Base-by-base conservation (phyloP, 768 basidiomycete species). In the Serendipita indica region DNA sequence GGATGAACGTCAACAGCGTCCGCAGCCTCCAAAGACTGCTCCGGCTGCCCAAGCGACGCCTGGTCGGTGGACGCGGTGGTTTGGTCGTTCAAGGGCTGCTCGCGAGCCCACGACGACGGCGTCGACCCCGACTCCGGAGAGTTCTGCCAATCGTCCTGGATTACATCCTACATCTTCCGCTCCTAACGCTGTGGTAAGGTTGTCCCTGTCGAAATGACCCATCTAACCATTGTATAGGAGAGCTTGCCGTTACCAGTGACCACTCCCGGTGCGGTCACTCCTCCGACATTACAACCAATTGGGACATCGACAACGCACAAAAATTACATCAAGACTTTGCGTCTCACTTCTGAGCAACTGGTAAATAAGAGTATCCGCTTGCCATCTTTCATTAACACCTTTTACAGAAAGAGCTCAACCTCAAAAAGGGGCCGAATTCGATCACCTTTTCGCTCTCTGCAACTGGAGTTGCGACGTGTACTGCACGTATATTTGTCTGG, bases 401-500 rank as follows among this genome's bases (percentile, higher is more conserved):
- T 25, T 34, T 25, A 56, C 66, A 93, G 90, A 92, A 90, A 87
- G 74, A 78, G 7, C 75, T 98, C 25, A 77, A 87, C 49, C 73
- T 98, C 62, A 87, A 86, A 67, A 75, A 85, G 27, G 94, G 96
- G 2, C 76, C 90, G 1, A 99, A 99, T 65, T 77, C 84, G 1
- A 85, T 98, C 62, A 91, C 92, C 0, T 99, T 98, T 68, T 93
- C 92, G 0, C 79, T 97, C 37, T 88, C 89, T 12, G 78, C 86
- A 2, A 82, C 87, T 1, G 88, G 89, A 3, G 77, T 76, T 1
- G 79, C 87, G 1, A 89, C 86, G 2, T 94, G 92, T 60, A 83
- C 91, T 1, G 89, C 96, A 18, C 78, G 91, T 3, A 88, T 99
- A 61, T 99, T 99, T 64, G 76, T 98, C 22, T 98, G 92, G 93